Conservation (phyloP, 1,139 yeast genomes). For the Kurtzmaniella quercitrusa region DNA sequence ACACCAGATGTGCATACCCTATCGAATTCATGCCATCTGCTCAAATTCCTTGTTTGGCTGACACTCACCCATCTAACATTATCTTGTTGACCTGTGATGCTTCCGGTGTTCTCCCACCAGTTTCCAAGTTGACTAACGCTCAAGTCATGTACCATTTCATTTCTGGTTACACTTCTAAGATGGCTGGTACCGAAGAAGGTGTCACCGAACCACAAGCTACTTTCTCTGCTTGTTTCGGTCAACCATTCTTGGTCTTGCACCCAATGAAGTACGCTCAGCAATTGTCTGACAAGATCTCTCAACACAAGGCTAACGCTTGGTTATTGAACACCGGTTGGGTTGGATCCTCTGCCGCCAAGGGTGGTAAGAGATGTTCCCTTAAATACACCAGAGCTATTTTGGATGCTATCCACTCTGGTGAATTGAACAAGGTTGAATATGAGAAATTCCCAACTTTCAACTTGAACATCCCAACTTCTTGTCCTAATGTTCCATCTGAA, state of each 20-base stretch:
- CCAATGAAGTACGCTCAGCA: slow-evolving; percentile 98
- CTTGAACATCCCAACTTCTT: slow-evolving; percentile 78
- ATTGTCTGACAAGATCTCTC: slow-evolving; percentile 86
- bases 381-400: slow-evolving; percentile 96
- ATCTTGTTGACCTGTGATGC: slow-evolving; percentile 96
- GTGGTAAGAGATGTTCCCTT: slow-evolving; percentile 97
- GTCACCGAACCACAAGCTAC: slow-evolving; percentile 98
- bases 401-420: slow-evolving; percentile 93
- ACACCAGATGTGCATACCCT: slow-evolving; percentile 98
- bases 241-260: slow-evolving; percentile 96
- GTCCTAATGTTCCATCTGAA: slow-evolving; percentile 79
- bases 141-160: slow-evolving; percentile 99
- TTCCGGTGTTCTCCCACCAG: slow-evolving; percentile 96
- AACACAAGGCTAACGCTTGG: slow-evolving; percentile 93
- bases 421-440: slow-evolving; percentile 72
- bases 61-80: slow-evolving; percentile 88
- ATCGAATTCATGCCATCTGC: slow-evolving; percentile 96
- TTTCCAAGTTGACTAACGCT: slow-evolving; percentile 86
- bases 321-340: slow-evolving; percentile 98
- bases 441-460: slow-evolving; percentile 87
- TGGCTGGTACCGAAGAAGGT: slow-evolving; percentile 99
- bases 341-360: slow-evolving; percentile 86
- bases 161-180: slow-evolving; percentile 97
- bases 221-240: slow-evolving; percentile 98
- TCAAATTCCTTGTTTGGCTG: slow-evolving; percentile 89